These are phyloP conservation scores for Axilococcus clingmanii DNA, from an alignment of 139 green algal genomes.

Conservation along the genomic window DNA sequence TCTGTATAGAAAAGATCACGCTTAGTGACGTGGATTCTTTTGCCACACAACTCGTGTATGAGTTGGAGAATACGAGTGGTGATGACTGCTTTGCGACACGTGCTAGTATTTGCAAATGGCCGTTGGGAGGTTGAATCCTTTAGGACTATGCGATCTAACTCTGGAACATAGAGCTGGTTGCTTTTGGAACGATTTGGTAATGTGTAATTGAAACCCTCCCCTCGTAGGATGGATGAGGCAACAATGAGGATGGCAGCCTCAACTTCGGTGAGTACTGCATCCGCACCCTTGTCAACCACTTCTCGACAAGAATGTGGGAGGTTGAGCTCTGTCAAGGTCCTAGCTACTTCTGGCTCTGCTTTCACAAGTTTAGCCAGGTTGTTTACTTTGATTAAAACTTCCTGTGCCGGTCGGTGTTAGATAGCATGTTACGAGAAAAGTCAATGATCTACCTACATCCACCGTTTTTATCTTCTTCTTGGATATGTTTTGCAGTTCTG, in stretches of 20 bases:
- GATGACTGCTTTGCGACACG: constrained; percentile 74
- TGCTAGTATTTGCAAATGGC: constrained; percentile 65
- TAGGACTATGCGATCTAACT: constrained; percentile 92
- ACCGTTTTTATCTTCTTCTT: constrained; percentile 32
- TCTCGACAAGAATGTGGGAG: constrained; percentile 45
- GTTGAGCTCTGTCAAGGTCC: constrained; percentile 44
- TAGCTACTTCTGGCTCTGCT: constrained; percentile 26
- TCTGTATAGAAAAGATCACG: constrained; percentile 93
- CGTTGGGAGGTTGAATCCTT: constrained; percentile 58
- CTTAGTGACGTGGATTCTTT: constrained; percentile 37
- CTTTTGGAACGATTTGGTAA: constrained; percentile 67
- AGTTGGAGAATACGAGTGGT: constrained; percentile 84
- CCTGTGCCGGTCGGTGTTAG: constrained; percentile 25
- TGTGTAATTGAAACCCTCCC: constrained; percentile 31
- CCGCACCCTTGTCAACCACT: constrained; percentile 71
- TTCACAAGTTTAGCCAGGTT: constrained; percentile 35
- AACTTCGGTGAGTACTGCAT: constrained; percentile 69
- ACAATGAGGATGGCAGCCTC: constrained; percentile 56
- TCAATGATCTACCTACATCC: constrained; percentile 13
- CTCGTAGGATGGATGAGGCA: constrained; percentile 50
- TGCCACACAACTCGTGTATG: constrained; percentile 52
- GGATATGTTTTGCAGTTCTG: constrained; percentile 8
- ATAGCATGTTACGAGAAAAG: neutral
- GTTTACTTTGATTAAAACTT: constrained; percentile 60
- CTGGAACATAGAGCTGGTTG: constrained; percentile 71